These are phyloP conservation scores for Akanthomyces dipterigenus DNA, from an alignment of 2,329 filamentous ascomycete species.

Conservation along the genomic window DNA sequence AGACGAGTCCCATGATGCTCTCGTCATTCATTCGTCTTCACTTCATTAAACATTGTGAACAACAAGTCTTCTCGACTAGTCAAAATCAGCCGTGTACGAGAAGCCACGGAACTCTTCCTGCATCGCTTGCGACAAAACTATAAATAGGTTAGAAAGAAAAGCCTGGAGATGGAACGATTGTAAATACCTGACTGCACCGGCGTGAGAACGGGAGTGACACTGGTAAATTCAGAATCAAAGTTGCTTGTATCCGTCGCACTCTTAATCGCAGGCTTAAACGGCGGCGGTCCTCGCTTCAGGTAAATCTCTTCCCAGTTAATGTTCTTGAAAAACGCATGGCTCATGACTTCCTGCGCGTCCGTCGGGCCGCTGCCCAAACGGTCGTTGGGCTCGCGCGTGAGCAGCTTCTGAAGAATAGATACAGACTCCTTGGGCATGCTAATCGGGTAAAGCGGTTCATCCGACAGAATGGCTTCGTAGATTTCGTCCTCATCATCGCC, in stretches of 20 bases:
- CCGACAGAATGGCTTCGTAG: slow-evolving; percentile 94
- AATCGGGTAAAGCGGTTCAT: slow-evolving; percentile 95
- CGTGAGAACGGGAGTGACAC: slow-evolving; percentile 92
- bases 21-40: neutral
- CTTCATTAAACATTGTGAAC: slow-evolving; percentile 11
- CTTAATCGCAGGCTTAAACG: slow-evolving; percentile 85
- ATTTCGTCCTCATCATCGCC: slow-evolving; percentile 99
- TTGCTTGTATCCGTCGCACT: slow-evolving; percentile 98
- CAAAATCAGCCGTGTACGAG: slow-evolving; percentile 92
- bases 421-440: slow-evolving; percentile 98
- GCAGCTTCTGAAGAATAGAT: slow-evolving; percentile 92
- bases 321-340: slow-evolving; percentile 94
- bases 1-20: neutral
- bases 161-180: too few relatives aligned
- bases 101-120: slow-evolving; percentile 99
- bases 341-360: slow-evolving; percentile 98
- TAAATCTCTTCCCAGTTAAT: slow-evolving; percentile 99
- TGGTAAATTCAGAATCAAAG: slow-evolving; percentile 97
- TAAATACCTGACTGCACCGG: slow-evolving; percentile 91
- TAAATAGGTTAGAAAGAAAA: slow-evolving; percentile 6
- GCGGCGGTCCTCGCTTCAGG: slow-evolving; percentile 82
- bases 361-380: slow-evolving; percentile 90
- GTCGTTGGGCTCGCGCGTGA: slow-evolving; percentile 90
- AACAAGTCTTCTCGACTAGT: slow-evolving; percentile 36
- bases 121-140: slow-evolving; percentile 96